phyloP scores from a whole-genome alignment of 768 basidiomycete species.

The Crucibulum laeve region DNA sequence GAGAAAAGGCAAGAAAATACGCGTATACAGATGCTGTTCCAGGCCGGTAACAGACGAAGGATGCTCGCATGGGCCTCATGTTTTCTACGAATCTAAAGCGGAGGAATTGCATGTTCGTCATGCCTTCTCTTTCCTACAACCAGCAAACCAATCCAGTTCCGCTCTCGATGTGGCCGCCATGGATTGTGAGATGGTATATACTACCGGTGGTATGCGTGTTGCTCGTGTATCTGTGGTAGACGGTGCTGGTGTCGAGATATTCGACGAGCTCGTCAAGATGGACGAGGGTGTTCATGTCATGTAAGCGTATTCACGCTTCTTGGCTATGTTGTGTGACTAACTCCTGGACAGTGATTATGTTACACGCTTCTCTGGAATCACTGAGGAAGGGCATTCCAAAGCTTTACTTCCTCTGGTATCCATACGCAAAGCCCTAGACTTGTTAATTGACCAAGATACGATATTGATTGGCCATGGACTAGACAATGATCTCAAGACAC shows the following conservation, averaged over 20 bases:
- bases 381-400: constrained; percentile 45
- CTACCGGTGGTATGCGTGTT: constrained; percentile 87
- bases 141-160: constrained; percentile 16
- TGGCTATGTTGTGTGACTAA: constrained; percentile 2
- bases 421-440: constrained; percentile 64
- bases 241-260: constrained; percentile 63
- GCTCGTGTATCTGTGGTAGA: constrained; percentile 91
- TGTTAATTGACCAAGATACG: constrained; percentile 72
- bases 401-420: constrained; percentile 67
- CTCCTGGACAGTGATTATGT: constrained; percentile 70
- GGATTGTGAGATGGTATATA: constrained; percentile 97
- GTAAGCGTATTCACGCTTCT: constrained; percentile 36
- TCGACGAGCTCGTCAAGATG: constrained; percentile 82
- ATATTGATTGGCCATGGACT: constrained; percentile 88
- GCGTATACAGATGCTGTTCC: constrained; percentile 81
- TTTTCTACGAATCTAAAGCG: constrained; percentile 78
- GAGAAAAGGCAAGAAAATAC: constrained; percentile 57
- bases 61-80: constrained; percentile 79
- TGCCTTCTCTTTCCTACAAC: constrained; percentile 53
- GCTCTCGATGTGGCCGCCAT: constrained; percentile 79
- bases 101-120: constrained; percentile 70
- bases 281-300: constrained; percentile 76
- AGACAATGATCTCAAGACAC: constrained; percentile 90
- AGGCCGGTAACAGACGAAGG: constrained; percentile 55
- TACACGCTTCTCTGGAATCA: constrained; percentile 87